Conservation (phyloP, 176 grass and related monocot species). For the Avena atlantica region DNA sequence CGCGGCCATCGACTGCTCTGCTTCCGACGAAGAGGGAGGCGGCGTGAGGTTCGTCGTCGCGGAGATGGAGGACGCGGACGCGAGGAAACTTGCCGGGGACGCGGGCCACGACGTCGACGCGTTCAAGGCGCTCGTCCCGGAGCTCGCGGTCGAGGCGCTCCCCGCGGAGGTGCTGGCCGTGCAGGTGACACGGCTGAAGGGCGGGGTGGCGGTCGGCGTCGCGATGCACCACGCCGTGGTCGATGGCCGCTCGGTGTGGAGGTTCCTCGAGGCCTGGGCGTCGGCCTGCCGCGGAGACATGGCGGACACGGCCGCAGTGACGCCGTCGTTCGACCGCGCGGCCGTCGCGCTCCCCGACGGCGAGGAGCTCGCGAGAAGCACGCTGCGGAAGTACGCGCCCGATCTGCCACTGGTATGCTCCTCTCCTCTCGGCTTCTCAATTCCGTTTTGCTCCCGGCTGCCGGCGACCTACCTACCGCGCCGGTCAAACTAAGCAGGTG, state of each 20-base stretch:
- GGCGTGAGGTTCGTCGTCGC: background rate
- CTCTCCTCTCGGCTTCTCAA: background rate
- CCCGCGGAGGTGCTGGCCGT: background rate
- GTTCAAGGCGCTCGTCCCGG: background rate
- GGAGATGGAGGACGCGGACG: background rate
- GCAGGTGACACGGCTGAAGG: background rate
- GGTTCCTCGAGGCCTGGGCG: conserved; percentile 1
- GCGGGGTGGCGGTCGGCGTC: background rate
- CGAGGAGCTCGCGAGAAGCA: background rate
- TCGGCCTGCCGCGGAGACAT: background rate
- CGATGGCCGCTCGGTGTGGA: background rate
- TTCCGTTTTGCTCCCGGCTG: background rate
- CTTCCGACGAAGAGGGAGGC: background rate
- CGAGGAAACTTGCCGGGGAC: background rate
- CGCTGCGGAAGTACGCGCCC: background rate
- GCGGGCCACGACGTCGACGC: background rate
- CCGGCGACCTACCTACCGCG: background rate
- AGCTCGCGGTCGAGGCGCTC: background rate
- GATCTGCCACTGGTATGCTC: background rate
- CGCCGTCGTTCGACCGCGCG: background rate
- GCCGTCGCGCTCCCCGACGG: background rate
- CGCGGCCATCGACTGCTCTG: conserved; percentile 6
- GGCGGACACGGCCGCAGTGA: too few species aligned
- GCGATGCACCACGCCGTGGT: conserved; percentile 4
- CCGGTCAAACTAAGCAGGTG: too few species aligned